phyloP scores from a whole-genome alignment of 768 basidiomycete genomes.

The Boletus edulis region DNA sequence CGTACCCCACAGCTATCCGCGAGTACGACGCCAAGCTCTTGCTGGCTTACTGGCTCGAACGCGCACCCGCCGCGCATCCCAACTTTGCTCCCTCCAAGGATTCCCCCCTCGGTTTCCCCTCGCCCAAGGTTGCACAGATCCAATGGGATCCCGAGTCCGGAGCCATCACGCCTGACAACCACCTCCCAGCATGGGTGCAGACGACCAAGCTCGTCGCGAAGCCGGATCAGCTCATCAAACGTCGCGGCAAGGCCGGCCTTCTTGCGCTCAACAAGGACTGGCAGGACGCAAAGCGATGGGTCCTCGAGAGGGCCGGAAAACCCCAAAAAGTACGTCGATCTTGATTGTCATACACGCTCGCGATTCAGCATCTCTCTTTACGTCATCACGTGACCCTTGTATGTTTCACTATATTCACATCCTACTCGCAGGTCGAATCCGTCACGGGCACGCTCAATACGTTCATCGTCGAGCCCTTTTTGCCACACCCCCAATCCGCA shows the following conservation, averaged over 20 bases:
- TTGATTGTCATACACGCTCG: background rate
- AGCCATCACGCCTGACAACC: constrained; percentile 53
- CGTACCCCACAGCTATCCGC: constrained; percentile 63
- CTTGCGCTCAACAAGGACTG: constrained; percentile 92
- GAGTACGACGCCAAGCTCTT: constrained; percentile 99
- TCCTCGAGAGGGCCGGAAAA: constrained; percentile 85
- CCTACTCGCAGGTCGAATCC: constrained; percentile 69
- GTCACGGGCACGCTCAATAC: constrained; percentile 94
- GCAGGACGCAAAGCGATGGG: constrained; percentile 87
- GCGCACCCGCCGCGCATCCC: constrained; percentile 76
- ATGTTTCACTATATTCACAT: constrained; percentile 11
- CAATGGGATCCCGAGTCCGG: constrained; percentile 76
- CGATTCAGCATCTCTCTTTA: constrained; percentile 13
- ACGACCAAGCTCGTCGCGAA: constrained; percentile 89
- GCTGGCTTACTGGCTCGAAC: constrained; percentile 94
- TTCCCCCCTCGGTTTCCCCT: constrained; percentile 50
- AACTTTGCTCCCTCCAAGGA: constrained; percentile 47
- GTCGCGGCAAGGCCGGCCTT: constrained; percentile 96
- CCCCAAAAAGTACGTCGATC: constrained; percentile 62
- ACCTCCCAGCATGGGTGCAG: constrained; percentile 79
- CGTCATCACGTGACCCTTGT: constrained; percentile 25
- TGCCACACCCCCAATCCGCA: constrained; percentile 89
- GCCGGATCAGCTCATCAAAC: constrained; percentile 99
- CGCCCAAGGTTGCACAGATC: constrained; percentile 81
- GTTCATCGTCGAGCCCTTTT: constrained; percentile 99